Base-by-base conservation (phyloP, 2,329 filamentous ascomycete species). In the Lecanicillium sp. region DNA sequence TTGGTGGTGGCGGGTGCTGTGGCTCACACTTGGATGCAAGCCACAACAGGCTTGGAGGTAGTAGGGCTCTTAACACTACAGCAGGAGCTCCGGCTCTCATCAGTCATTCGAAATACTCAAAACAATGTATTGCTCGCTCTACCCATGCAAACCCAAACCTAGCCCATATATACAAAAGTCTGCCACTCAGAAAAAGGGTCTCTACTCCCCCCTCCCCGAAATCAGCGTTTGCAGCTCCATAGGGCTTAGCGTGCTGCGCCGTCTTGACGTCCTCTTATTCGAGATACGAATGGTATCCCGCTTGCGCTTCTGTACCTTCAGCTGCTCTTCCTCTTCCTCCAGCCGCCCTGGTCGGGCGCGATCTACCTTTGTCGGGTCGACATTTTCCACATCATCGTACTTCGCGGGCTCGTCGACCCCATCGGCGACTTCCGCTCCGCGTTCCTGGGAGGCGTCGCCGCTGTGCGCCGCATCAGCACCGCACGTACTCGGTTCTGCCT, bases 231-330 rank as follows among this genome's bases (percentile, higher is more conserved):
- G 78, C 59, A 90, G 66, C 65, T 91, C 87, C 72, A 84, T 84
- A 3, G 84, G 81, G 57, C 79, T 89, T 26, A 91, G 68, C 17
- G 86, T 90, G 58, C 84, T 89, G 62, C 87, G 76, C 60, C 86
- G 74, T 60, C 85, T 71, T 51, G 76, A 83, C 3, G 79, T 72
- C 8, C 63, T 70, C 68, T 69, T 83, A 63, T 61, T 81, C 58
- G 45, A 42, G 9, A 63, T 72, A 61, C 68, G 75, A 62, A 65
- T 70, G n/a, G n/a, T n/a, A 58, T 71, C 78, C 35, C 74, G 68
- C 60, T 77, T 78, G 26, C 75, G 69, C 62, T 71, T 71, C 40
- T 64, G 60, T 4, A 64, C 62, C 43, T 57, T 56, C 20, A 23
- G 46, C 42, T 53, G 60, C 39, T 59, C 53, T 48, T 57, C 52